Base-by-base conservation (phyloP, 208 protist genomes). In the Leishmania major region DNA sequence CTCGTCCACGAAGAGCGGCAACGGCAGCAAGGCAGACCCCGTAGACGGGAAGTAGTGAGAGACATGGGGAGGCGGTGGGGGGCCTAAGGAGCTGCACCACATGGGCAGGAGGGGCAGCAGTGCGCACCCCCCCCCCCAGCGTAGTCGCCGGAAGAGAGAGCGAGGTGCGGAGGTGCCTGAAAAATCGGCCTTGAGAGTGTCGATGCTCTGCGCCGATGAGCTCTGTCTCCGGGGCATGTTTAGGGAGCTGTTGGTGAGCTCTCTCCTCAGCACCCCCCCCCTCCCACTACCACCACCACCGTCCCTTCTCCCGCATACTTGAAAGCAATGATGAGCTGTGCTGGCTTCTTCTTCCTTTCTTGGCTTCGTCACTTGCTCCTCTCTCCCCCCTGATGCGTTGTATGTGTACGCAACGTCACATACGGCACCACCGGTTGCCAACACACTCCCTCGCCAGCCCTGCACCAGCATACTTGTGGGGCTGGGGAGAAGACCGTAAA, bases 21-120 rank as follows among this genome's bases (percentile, higher is more conserved):
- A 37, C 69, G 37, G 19, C 66, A 73, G 60, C 80, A 83, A 78
- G 49, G 40, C 1, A 2, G 53, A 79, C 45, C 51, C 51, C 60
- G 81, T 84, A 76, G 62, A 45, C 49, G 81, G 82, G 83, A 83
- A 77, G 53, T 81, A 87, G 47, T 25, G n/a, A 13, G 62, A 69
- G 31, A 69, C 13, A 17, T 73, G 40, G n/a, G 37, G 66, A 40
- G 28, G 22, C 13, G 40, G 40, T 28, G 37, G 69, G n/a, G 69
- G 69, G 37, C 45, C 11, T 13, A 37, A 28, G 62, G 31, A 69
- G 4, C 7, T 69, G 62, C 45, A 8, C 10, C 59, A 64, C 28
- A 64, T 19, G 13, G 25, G 4, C 22, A n/a, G 28, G 40, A 40
- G 37, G 19, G 22, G 66, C 37, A 17, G 37, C 66, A 28, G 66